Base-by-base conservation (phyloP, 371 early-diverging fungal genomes). In the Saksenaea oblongispora region DNA sequence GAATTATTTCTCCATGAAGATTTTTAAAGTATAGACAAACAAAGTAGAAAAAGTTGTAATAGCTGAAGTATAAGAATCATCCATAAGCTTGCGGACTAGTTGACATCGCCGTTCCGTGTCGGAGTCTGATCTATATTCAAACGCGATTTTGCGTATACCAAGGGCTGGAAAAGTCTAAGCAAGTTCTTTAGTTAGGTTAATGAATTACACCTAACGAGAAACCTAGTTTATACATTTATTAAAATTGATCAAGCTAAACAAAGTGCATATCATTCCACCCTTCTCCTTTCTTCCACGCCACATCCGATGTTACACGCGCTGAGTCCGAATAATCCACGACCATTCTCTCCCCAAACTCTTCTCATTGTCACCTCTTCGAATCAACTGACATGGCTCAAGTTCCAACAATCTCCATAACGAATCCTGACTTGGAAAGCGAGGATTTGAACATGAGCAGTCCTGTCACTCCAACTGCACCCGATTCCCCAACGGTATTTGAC, bases 351-450 rank as follows among this genome's bases (percentile, higher is more conserved):
- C 42, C 59, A 59, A 59, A 42, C 41, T 39, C 41, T 44, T 42
- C 59, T 24, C 42, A 37, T 39, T 41, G 59, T 31, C 35, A 42
- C 27, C 42, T 42, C 27, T 39, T 18, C n/a, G 61, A 61, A 51
- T 47, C 31, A 27, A 47, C 51, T 47, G 42, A 31, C 34, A 74
- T 74, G 74, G 56, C 72, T 55, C 64, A 69, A 42, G 76, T 81
- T 44, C 82, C 82, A 31, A 81, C 78, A 34, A 78, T 81, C 54
- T 78, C 82, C 39, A 75, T 81, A 14, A 81, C 78, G 10, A 70
- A 70, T 57, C 82, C 82, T 56, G 76, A 81, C 35, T 44, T 76
- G 63, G 70, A 75, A 51, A 75, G 71, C 53, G 66, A 78, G 62
- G 73, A 76, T 22, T 62, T 71, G 27, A 67, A 47, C 37, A 36